Conservation (phyloP, 371 early-diverging fungal species). For the Syncephalastrum contaminatum region DNA sequence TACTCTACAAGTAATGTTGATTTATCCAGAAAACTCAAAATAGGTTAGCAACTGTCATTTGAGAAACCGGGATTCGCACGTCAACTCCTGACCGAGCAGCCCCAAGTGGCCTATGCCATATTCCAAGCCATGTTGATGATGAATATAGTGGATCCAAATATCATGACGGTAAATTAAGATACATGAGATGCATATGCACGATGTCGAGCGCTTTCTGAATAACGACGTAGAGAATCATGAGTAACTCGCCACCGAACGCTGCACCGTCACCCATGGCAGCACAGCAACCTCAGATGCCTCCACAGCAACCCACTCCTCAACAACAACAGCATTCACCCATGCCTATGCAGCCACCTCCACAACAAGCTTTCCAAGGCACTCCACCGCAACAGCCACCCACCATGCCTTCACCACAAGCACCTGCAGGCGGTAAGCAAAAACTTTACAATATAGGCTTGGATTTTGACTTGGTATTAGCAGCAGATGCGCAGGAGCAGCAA, state of each 20-base stretch:
- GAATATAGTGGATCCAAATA: conserved; percentile 79
- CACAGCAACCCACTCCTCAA: conserved; percentile 8
- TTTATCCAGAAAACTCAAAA: neutral
- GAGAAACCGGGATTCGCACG: conserved; percentile 70
- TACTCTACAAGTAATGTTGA: conserved; percentile 19
- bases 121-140: conserved; percentile 84
- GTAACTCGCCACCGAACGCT: conserved; percentile 17
- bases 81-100: conserved; percentile 70
- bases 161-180: conserved; percentile 59
- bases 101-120: conserved; percentile 84
- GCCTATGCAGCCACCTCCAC: conserved; percentile 19
- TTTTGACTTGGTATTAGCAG: conserved; percentile 1
- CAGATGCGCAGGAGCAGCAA: conserved; percentile 44
- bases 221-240: conserved; percentile 36
- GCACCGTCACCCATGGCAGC: conserved; percentile 22
- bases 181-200: neutral
- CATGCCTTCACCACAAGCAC: conserved; percentile 17
- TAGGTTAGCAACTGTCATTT: conserved; percentile 45
- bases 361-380: neutral
- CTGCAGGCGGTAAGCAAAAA: conserved; percentile 7
- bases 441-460: neutral
- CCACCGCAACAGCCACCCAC: conserved; percentile 9
- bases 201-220: neutral
- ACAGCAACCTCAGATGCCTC: conserved; percentile 21
- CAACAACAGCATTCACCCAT: conserved; percentile 23